Conservation (phyloP, 371 early-diverging fungal species). For the Massospora cicadina region DNA sequence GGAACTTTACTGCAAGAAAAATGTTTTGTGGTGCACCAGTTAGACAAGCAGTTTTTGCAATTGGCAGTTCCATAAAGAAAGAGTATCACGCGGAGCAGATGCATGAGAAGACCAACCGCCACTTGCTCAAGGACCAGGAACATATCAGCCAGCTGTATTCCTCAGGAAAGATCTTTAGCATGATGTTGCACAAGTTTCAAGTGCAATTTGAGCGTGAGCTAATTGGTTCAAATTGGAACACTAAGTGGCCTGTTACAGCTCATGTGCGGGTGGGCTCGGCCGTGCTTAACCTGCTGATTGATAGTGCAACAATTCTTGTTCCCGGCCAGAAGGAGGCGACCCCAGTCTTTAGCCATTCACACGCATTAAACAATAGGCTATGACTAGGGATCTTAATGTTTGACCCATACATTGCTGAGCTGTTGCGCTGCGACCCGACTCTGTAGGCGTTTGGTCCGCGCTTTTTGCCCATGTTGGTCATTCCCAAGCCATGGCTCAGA, state of each 20-base stretch:
- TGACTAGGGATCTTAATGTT: constrained; percentile 54
- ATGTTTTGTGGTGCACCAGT: constrained; percentile 43
- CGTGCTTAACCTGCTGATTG: constrained; percentile 28
- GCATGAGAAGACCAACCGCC: constrained; percentile 37
- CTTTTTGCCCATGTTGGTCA: constrained; percentile 84
- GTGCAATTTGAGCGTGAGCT: constrained; percentile 29
- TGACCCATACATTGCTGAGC: constrained; percentile 45
- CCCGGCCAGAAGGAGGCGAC: constrained; percentile 25
- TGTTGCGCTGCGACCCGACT: constrained; percentile 43
- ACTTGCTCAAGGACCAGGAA: constrained; percentile 18
- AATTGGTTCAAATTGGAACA: constrained; percentile 31
- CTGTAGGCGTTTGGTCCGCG: constrained; percentile 51
- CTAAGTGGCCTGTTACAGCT: constrained; percentile 40
- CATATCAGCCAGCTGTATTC: constrained; percentile 38
- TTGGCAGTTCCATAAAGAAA: constrained; percentile 64
- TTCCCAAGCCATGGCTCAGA: constrained; percentile 87
- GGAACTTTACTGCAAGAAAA: constrained; percentile 36
- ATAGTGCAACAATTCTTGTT: background rate
- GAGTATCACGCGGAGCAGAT: constrained; percentile 69
- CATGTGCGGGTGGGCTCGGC: constrained; percentile 54
- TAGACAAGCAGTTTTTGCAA: constrained; percentile 34
- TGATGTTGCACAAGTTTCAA: constrained; percentile 51
- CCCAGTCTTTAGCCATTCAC: constrained; percentile 73
- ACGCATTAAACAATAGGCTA: constrained; percentile 39
- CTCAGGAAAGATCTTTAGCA: constrained; percentile 56